Percentiles rank a stretch among this genome's conserved stretches.
Evolutionary conservation across 129 eudicot species (phyloP).

Genomic region (carrot (Daucus carota)): DH1_v3.0 NC_030387.2:35298501-35299000

Average conservation of each 20-base stretch:
- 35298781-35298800: not conserved
- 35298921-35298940: too few relatives aligned
- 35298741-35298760: not conserved
- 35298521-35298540: not conserved
- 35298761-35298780: not conserved
- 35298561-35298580: slow-evolving; percentile 88
- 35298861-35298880: too few relatives aligned
- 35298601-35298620: slow-evolving; percentile 73
- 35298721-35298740: not conserved
- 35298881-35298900: too few relatives aligned
- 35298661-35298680: slow-evolving; percentile 96
- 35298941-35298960: too few relatives aligned
- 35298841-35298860: not conserved
- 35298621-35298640: slow-evolving; percentile 84
- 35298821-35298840: not conserved
- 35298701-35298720: slow-evolving; percentile 12
- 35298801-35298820: not conserved
- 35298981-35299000: too few relatives aligned
- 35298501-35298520: slow-evolving; percentile 1
- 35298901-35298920: too few relatives aligned
- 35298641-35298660: slow-evolving; percentile 90
- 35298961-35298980: too few relatives aligned
- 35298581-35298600: slow-evolving; percentile 97
- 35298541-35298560: slow-evolving; percentile 5
- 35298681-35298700: slow-evolving; percentile 87